Conservation (phyloP, 805 yeast species). For the Spathaspora sp. region DNA sequence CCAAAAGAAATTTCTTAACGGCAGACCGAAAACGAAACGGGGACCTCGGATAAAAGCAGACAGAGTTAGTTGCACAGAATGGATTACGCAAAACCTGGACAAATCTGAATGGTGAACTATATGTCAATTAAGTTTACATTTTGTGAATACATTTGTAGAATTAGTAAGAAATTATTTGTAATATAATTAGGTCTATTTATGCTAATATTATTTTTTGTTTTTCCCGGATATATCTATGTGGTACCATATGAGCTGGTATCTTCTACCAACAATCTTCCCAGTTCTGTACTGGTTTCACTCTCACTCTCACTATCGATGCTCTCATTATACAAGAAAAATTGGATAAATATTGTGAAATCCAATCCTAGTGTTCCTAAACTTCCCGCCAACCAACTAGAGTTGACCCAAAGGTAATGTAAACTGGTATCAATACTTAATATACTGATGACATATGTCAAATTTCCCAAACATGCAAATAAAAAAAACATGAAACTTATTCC, state of each 20-base stretch:
- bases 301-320: conserved; percentile 17
- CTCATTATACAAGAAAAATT: conserved; percentile 74
- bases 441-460: conserved; percentile 83
- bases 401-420: conserved; percentile 66
- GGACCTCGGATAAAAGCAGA: not conserved
- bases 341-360: conserved; percentile 81
- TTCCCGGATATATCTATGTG: not conserved
- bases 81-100: too few species aligned
- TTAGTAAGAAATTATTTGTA: not conserved
- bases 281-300: conserved; percentile 11
- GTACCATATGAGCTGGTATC: conserved; percentile 2
- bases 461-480: conserved; percentile 92
- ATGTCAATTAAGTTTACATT: too few species aligned
- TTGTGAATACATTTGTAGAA: not conserved
- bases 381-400: conserved; percentile 91
- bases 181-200: not conserved
- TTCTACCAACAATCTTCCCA: conserved; percentile 5
- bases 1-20: not conserved
- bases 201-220: not conserved
- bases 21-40: not conserved
- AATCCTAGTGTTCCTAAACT: conserved; percentile 80
- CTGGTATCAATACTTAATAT: conserved; percentile 75
- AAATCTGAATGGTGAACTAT: too few species aligned
- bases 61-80: too few species aligned
- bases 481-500: conserved; percentile 93